phyloP scores from a whole-genome alignment of 192 early-diverging fungal genomes.

The Pecoramyces ruminantium region DNA sequence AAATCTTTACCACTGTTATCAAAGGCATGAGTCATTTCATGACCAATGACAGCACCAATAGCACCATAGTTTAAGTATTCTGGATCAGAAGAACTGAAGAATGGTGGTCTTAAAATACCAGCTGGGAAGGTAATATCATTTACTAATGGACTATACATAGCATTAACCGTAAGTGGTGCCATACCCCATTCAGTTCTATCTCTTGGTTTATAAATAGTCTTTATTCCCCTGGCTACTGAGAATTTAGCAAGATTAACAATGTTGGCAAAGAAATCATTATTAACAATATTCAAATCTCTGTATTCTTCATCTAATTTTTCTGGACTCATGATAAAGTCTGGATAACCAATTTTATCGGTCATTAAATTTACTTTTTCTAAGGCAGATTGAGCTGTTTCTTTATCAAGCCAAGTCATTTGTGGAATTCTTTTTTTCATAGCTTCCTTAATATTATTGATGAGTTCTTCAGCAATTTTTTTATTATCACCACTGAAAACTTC shows the following conservation, averaged over 20 bases:
- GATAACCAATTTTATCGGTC: slow-evolving; percentile 10
- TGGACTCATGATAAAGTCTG: slow-evolving; percentile 9
- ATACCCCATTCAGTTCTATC: slow-evolving; percentile 10
- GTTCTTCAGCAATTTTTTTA: not conserved
- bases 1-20: slow-evolving; percentile 23
- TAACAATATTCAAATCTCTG: too few species aligned
- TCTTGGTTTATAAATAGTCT: slow-evolving; percentile 4
- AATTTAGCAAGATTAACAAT: slow-evolving; percentile 1
- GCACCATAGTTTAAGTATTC: too few species aligned
- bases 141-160: slow-evolving; percentile 12
- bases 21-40: slow-evolving; percentile 19
- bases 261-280: slow-evolving; percentile 1
- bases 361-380: slow-evolving; percentile 13
- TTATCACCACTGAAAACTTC: not conserved
- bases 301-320: slow-evolving; percentile 3
- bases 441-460: not conserved
- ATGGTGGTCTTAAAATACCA: slow-evolving; percentile 34
- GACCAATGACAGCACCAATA: slow-evolving; percentile 41
- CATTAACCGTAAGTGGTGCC: slow-evolving; percentile 16
- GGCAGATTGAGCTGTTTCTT: slow-evolving; percentile 5
- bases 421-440: slow-evolving; percentile 6
- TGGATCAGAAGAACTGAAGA: slow-evolving; percentile 20
- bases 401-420: slow-evolving; percentile 11
- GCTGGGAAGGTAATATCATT: slow-evolving; percentile 27
- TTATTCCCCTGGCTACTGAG: slow-evolving; percentile 1